Base-by-base conservation (phyloP, 768 basidiomycete genomes). In the Neoboletus magnificus region DNA sequence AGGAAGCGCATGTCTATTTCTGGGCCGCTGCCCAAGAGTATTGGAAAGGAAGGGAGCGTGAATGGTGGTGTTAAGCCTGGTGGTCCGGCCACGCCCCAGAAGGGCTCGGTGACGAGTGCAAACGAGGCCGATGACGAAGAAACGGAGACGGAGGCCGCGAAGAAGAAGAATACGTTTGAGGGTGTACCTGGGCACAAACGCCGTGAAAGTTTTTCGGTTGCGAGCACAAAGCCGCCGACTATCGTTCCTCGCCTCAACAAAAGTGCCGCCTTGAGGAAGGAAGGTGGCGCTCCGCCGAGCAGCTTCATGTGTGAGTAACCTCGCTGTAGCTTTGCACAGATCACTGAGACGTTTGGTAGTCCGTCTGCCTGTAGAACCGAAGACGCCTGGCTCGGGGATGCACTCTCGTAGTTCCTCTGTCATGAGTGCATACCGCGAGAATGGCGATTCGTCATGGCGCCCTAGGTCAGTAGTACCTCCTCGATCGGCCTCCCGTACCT, bases 151-250 rank as follows among this genome's bases (percentile, higher is more conserved):
- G 69, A 71, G 54, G 42, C 25, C 1, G 39, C 15, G 13, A 63
- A 64, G 56, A 70, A 66, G 39, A 79, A 78, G 69, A 68, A 69
- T 32, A 82, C 79, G 0, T 93, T 92, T 62, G 86, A 87, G 0
- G 89, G 89, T 33, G 85, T 93, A 4, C 91, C 91, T 6, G 91
- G 91, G 0, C 91, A 93, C 64, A 93, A 93, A 71, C 78, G 91
- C 52, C 74, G 86, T 27, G 88, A 90, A 66, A 82, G 81, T 15
- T 85, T 93, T 58, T 69, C 82, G 7, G 91, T 93, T 10, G 79
- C 85, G 18, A 82, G 79, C 57, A 76, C 74, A 11, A 67, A 65
- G 48, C 60, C 75, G 11, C 81, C 81, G 10, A 66, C 67, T 1
- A 73, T 80, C n/a, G 56, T 66, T 6, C 81, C 82, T 7, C 68